Conservation (phyloP, 495 filamentous ascomycete species). For the Daldinia bambusicola region DNA sequence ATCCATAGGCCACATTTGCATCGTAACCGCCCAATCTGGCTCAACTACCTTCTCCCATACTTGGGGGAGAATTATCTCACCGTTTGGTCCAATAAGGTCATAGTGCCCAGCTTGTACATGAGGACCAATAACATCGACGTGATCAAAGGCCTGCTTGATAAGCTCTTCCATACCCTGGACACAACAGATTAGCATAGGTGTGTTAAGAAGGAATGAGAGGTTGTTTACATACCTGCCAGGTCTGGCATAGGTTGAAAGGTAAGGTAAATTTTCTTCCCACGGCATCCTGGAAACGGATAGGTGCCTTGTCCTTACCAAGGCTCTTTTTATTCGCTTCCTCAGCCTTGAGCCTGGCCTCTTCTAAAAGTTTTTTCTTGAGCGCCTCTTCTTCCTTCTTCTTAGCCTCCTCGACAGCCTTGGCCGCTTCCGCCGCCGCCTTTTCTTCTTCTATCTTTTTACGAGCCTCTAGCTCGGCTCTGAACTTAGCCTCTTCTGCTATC, state of each 20-base stretch:
- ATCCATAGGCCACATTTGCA: slow-evolving; percentile 97
- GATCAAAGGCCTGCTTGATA: slow-evolving; percentile 87
- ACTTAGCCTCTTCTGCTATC: slow-evolving; percentile 52
- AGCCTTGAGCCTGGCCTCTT: slow-evolving; percentile 59
- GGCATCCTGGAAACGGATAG: slow-evolving; percentile 88
- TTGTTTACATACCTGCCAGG: slow-evolving; percentile 73
- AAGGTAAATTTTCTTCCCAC: slow-evolving; percentile 88
- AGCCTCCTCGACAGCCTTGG: slow-evolving; percentile 47
- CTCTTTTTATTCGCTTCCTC: slow-evolving; percentile 63
- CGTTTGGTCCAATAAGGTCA: slow-evolving; percentile 83
- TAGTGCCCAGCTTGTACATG: slow-evolving; percentile 88
- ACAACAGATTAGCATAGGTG: slow-evolving; percentile 27
- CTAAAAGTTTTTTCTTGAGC: slow-evolving; percentile 56
- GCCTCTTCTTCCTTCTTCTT: slow-evolving; percentile 58
- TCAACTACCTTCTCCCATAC: slow-evolving; percentile 88
- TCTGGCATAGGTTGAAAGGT: slow-evolving; percentile 80
- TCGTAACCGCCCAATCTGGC: slow-evolving; percentile 89
- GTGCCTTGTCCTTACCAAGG: slow-evolving; percentile 56
- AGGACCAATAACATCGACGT: slow-evolving; percentile 82
- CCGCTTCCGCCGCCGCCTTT: slow-evolving; percentile 41
- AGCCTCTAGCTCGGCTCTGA: slow-evolving; percentile 57
- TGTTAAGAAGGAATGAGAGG: background rate
- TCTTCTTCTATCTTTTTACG: slow-evolving; percentile 57
- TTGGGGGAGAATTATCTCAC: slow-evolving; percentile 86
- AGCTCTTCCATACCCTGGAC: slow-evolving; percentile 83